These are phyloP conservation scores for Ceratocystis cacaofunesta DNA, from an alignment of 2,329 filamentous ascomycete genomes.

Conservation along the genomic window DNA sequence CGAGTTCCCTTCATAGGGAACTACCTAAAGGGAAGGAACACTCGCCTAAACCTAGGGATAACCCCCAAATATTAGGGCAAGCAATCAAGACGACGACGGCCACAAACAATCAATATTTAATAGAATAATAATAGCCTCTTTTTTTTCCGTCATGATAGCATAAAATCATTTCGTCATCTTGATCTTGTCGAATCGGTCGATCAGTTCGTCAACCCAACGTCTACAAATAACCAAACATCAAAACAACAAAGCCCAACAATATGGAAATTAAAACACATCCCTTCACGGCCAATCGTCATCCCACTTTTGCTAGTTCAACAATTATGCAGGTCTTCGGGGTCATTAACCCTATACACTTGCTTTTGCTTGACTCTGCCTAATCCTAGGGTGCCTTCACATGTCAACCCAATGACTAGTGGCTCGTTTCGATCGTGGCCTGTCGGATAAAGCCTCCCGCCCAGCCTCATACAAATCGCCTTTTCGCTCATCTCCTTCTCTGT, in stretches of 20 bases:
- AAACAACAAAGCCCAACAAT: no score
- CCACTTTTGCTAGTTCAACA: neutral
- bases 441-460: neutral
- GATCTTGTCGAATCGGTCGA: no score
- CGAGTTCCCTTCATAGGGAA: neutral
- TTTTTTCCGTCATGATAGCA: no score
- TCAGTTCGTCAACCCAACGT: no score
- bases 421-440: no score
- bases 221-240: no score
- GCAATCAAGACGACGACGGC: neutral
- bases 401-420: neutral
- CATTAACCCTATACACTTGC: neutral
- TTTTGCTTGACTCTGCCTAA: no score
- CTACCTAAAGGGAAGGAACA: neutral
- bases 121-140: neutral
- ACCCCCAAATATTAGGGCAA: neutral
- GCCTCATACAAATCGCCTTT: neutral
- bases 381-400: neutral
- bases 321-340: neutral
- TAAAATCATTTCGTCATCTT: no score
- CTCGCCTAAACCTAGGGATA: slow-evolving; percentile 1
- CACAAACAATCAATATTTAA: neutral
- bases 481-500: neutral
- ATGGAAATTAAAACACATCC: no score
- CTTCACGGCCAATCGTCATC: neutral